These are phyloP conservation scores for Oleoguttula mirabilis DNA, from an alignment of 495 filamentous ascomycete species.

Conservation along the genomic window DNA sequence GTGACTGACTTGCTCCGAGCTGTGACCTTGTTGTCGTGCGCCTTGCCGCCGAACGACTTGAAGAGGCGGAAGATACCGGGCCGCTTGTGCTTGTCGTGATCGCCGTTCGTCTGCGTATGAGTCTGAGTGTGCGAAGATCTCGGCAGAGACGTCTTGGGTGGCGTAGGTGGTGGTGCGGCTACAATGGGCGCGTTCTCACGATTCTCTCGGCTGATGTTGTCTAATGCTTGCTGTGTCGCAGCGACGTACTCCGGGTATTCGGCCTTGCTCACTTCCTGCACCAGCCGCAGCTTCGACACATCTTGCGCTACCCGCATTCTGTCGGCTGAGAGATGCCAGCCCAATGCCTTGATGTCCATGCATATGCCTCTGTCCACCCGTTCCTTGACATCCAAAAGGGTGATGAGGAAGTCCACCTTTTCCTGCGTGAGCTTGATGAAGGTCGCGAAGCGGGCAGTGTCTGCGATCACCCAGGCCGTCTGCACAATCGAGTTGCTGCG, in stretches of 20 bases:
- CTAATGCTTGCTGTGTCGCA: constrained; percentile 12
- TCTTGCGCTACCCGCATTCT: constrained; percentile 14
- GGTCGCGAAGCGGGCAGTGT: constrained; percentile 18
- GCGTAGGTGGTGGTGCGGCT: not conserved
- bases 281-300: constrained; percentile 23
- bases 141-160: not conserved
- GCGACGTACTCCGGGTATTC: constrained; percentile 26
- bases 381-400: constrained; percentile 24
- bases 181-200: constrained; percentile 8
- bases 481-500: constrained; percentile 22
- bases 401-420: constrained; percentile 24
- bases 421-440: constrained; percentile 22
- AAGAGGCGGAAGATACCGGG: constrained; percentile 11
- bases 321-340: constrained; percentile 24
- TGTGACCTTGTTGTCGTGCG: not conserved
- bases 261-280: constrained; percentile 18
- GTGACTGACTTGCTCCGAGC: not conserved
- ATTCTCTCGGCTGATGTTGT: constrained; percentile 11
- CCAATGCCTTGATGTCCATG: constrained; percentile 26
- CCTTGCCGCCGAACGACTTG: constrained; percentile 8
- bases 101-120: not conserved
- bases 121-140: constrained; percentile 3
- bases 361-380: constrained; percentile 26
- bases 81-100: constrained; percentile 2
- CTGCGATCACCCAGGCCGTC: constrained; percentile 24